These are phyloP conservation scores for Candida insectorum DNA, from an alignment of 805 yeast species.

Conservation along the genomic window DNA sequence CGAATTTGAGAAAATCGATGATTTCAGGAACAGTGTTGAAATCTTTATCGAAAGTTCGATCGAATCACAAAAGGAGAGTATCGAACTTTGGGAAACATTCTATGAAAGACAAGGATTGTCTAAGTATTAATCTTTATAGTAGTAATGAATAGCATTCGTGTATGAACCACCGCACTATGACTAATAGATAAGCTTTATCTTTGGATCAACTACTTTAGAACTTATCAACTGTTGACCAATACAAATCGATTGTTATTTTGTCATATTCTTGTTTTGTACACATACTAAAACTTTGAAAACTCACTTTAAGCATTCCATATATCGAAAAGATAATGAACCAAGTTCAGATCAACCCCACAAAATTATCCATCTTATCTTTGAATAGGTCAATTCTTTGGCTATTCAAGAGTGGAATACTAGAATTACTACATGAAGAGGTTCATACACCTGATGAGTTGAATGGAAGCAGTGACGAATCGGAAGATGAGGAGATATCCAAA, in stretches of 20 bases:
- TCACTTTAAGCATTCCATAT: no score
- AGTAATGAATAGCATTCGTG: no score
- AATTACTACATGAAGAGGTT: slow-evolving; percentile 39
- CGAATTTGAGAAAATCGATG: slow-evolving; percentile 73
- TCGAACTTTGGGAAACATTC: slow-evolving; percentile 86
- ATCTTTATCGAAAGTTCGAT: slow-evolving; percentile 85
- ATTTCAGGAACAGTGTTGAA: slow-evolving; percentile 86
- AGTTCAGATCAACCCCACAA: slow-evolving; percentile 45
- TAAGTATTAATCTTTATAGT: slow-evolving; percentile 9
- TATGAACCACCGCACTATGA: no score
- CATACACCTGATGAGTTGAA: slow-evolving; percentile 12
- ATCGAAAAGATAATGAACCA: no score
- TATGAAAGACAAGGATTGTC: slow-evolving; percentile 49
- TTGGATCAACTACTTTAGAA: no score
- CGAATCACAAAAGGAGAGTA: slow-evolving; percentile 89
- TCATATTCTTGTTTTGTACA: no score
- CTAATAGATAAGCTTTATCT: no score
- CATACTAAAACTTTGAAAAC: no score
- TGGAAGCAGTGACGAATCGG: no score
- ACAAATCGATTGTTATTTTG: no score
- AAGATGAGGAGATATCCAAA: no score
- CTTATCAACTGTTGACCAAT: no score
- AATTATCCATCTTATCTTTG: slow-evolving; percentile 49
- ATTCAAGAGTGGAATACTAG: slow-evolving; percentile 50
- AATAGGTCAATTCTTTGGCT: slow-evolving; percentile 52